phyloP scores from a whole-genome alignment of 768 basidiomycete genomes.

The Phylloporus arenicola region DNA sequence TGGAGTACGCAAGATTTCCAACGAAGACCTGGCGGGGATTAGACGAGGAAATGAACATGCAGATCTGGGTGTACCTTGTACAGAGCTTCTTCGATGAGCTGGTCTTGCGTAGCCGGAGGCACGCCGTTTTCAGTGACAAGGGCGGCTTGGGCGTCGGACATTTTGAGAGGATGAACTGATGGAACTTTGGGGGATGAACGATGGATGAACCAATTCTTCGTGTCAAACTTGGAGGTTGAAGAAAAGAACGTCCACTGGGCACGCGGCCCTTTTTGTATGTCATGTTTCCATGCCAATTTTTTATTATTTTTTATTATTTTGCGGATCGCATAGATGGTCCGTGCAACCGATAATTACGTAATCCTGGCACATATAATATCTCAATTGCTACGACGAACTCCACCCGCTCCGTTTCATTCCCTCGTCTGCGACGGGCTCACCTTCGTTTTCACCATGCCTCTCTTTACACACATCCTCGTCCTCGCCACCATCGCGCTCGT shows the following conservation, averaged over 20 bases:
- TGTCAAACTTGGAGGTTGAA: constrained; percentile 81
- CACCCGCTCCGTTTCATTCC: neutral
- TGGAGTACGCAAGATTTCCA: constrained; percentile 92
- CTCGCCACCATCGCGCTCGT: constrained; percentile 55
- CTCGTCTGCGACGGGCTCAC: constrained; percentile 15
- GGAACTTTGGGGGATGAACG: constrained; percentile 52
- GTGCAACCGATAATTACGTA: constrained; percentile 25
- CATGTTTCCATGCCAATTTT: constrained; percentile 42
- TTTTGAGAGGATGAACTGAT: constrained; percentile 55
- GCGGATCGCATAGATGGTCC: constrained; percentile 6
- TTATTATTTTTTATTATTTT: constrained; percentile 1
- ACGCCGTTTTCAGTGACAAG: constrained; percentile 77
- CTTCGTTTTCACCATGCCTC: constrained; percentile 12
- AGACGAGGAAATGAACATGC: constrained; percentile 11
- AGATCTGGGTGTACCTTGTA: constrained; percentile 58
- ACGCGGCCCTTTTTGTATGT: constrained; percentile 35
- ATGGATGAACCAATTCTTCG: constrained; percentile 78
- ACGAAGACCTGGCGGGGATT: constrained; percentile 67
- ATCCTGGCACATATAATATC: neutral
- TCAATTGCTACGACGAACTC: neutral
- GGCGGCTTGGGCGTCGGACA: constrained; percentile 92
- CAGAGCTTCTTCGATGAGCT: constrained; percentile 60
- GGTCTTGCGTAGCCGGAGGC: constrained; percentile 71
- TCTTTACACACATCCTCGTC: constrained; percentile 43
- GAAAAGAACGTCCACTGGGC: constrained; percentile 36